Base-by-base conservation (phyloP, 2,329 filamentous ascomycete genomes). In the Cryoendolithus antarcticus region DNA sequence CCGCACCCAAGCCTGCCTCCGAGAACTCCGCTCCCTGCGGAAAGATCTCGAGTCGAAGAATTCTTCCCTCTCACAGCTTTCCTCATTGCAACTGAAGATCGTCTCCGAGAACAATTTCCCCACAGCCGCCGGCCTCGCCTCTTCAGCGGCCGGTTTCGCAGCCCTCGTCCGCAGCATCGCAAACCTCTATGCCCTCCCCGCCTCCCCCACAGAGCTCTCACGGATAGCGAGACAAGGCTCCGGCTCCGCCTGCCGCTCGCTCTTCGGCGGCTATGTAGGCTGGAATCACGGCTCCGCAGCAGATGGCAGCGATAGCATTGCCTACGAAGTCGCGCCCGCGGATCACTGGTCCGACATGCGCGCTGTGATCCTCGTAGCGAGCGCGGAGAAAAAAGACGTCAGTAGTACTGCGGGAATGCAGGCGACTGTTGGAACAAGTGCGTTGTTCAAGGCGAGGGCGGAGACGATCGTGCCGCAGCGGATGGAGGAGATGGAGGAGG, bases 61-160 rank as follows among this genome's bases (percentile, higher is more conserved):
- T 59, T 52, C 77, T 0, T 77, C 76, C 13, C 73, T 94, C n/a
- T 86, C 89, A 32, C 85, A 83, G 62, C 77, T 98, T 41, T 83
- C 86, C 8, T 59, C 70, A 37, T 70, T 82, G 54, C 77, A 83
- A 28, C 76, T 98, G 45, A 82, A 80, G 52, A 80, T 98, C 49
- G 86, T 95, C 41, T 91, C 84, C 41, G 83, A 91, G 68, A 98
- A 98, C 74, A 98, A 98, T 73, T 98, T 98, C 72, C 91, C 91
- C 47, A 98, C 91, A 2, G 91, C 91, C 19, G 91, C 91, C 4
- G 91, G 91, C 5, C 77, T 98, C 21, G 75, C 75, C 31, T 71
- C 69, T 49, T 70, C 68, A 13, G 75, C 75, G n/a, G 75, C 75
- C n/a, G 76, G 75, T 15, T 77, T 80, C 50, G 76, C 75, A 27